Percentiles rank a stretch among this genome's conserved stretches.
These are phyloP conservation scores for Nakazawaea anatomiae DNA, from an alignment of 805 yeast species.

Conservation along the genomic window DNA sequence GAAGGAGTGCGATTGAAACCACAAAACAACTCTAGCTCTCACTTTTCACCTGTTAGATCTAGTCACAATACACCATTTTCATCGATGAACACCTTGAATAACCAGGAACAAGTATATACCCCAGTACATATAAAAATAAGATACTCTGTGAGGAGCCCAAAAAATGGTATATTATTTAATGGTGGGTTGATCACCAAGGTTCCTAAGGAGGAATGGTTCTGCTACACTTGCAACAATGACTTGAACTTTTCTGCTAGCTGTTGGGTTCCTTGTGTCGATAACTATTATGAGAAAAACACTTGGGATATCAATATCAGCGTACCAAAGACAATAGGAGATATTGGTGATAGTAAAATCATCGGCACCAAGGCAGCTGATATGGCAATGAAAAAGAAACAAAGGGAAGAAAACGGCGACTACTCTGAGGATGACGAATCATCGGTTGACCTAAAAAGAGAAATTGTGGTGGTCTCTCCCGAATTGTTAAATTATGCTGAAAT, in stretches of 20 bases:
- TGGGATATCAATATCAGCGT: constrained; percentile 89
- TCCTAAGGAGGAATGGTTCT: constrained; percentile 61
- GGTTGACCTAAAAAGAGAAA: constrained; percentile 41
- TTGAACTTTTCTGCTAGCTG: constrained; percentile 78
- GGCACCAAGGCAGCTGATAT: constrained; percentile 31
- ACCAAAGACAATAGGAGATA: constrained; percentile 73
- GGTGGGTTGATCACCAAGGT: constrained; percentile 48
- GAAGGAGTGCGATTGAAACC: constrained; percentile 56
- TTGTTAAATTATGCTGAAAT: constrained; percentile 57
- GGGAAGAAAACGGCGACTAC: constrained; percentile 20
- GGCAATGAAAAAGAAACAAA: constrained; percentile 20
- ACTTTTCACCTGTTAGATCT: constrained; percentile 28
- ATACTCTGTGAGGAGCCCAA: constrained; percentile 59
- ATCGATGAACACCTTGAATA: constrained; percentile 21
- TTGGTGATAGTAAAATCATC: constrained; percentile 42
- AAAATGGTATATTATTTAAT: constrained; percentile 70
- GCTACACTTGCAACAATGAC: constrained; percentile 77
- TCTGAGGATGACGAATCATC: constrained; percentile 24
- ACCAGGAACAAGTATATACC: constrained; percentile 50
- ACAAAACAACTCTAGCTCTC: constrained; percentile 38
- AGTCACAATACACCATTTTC: constrained; percentile 26
- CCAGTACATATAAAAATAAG: constrained; percentile 70
- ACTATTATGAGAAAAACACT: constrained; percentile 78
- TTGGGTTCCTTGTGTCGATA: constrained; percentile 98
- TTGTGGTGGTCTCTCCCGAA: constrained; percentile 68